phyloP scores from a whole-genome alignment of 768 basidiomycete genomes.

The Suillus hirtellus region DNA sequence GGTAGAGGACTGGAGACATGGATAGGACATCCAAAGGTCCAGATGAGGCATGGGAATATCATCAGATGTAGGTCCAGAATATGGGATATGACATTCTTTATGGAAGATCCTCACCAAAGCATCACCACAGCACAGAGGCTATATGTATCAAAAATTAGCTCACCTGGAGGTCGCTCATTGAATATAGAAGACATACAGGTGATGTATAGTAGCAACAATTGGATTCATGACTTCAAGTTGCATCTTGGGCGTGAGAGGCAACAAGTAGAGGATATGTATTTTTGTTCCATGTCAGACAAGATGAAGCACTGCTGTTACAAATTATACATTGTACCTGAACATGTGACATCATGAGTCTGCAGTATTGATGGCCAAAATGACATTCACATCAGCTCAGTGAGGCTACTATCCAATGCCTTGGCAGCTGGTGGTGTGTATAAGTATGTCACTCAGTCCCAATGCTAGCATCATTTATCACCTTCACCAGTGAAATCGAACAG shows the following conservation, averaged over 20 bases:
- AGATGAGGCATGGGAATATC: too few relatives aligned
- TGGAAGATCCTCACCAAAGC: not conserved
- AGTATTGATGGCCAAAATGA: not conserved
- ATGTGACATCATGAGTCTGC: not conserved
- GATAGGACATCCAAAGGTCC: too few relatives aligned
- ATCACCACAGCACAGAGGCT: not conserved
- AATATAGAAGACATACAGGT: not conserved
- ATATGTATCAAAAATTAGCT: not conserved
- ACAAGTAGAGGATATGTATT: not conserved
- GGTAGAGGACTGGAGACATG: too few relatives aligned
- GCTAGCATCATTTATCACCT: not conserved
- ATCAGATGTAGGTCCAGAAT: too few relatives aligned
- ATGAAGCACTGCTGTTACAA: too few relatives aligned
- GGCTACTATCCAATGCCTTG: not conserved
- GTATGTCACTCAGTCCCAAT: not conserved
- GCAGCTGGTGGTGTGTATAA: not conserved
- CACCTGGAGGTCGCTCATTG: not conserved
- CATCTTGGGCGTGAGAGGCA: slow-evolving; percentile 1
- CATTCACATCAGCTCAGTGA: not conserved
- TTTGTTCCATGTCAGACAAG: not conserved
- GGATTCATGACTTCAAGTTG: not conserved
- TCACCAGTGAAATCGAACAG: not conserved
- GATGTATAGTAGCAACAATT: not conserved
- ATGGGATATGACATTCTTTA: too few relatives aligned
- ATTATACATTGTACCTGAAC: not conserved